These are phyloP conservation scores for Coniochaeta sp. DNA, from an alignment of 2,329 filamentous ascomycete species.

Conservation along the genomic window DNA sequence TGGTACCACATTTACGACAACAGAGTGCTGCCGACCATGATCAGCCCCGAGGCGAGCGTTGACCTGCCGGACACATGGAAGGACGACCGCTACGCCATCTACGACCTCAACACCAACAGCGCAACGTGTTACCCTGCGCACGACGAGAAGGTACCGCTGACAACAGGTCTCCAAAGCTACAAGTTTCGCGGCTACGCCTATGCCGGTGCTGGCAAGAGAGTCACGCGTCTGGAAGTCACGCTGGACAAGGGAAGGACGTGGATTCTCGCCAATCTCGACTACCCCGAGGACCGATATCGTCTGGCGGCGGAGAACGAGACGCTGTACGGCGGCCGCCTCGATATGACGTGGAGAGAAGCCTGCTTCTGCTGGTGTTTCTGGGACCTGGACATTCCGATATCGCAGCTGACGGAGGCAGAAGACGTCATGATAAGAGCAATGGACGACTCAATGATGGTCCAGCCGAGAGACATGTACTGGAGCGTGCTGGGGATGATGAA, in stretches of 20 bases:
- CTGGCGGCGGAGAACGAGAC: constrained; percentile 45
- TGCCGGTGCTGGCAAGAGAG: constrained; percentile 73
- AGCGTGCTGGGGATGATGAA: constrained; percentile 97
- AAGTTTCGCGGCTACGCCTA: constrained; percentile 78
- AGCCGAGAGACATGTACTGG: constrained; percentile 95
- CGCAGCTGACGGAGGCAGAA: constrained; percentile 54
- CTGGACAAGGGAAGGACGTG: constrained; percentile 77
- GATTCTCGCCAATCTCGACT: constrained; percentile 69
- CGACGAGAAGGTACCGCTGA: constrained; percentile 55
- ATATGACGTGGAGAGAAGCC: constrained; percentile 74
- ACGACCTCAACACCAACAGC: constrained; percentile 84
- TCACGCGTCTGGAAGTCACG: constrained; percentile 77
- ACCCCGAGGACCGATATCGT: constrained; percentile 81
- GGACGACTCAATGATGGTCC: constrained; percentile 82
- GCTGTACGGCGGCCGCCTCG: constrained; percentile 70
- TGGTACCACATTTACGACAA: constrained; percentile 98
- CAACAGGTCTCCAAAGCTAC: constrained; percentile 43
- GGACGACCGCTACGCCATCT: constrained; percentile 88
- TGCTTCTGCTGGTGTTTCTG: constrained; percentile 94
- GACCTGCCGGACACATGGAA: constrained; percentile 72
- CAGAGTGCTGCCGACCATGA: constrained; percentile 77
- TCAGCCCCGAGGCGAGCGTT: constrained; percentile 73
- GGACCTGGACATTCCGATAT: constrained; percentile 60
- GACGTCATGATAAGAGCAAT: constrained; percentile 80
- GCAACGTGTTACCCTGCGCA: constrained; percentile 76